These are phyloP conservation scores for Blastomyces parvus DNA, from an alignment of 2,329 filamentous ascomycete genomes.

Conservation along the genomic window DNA sequence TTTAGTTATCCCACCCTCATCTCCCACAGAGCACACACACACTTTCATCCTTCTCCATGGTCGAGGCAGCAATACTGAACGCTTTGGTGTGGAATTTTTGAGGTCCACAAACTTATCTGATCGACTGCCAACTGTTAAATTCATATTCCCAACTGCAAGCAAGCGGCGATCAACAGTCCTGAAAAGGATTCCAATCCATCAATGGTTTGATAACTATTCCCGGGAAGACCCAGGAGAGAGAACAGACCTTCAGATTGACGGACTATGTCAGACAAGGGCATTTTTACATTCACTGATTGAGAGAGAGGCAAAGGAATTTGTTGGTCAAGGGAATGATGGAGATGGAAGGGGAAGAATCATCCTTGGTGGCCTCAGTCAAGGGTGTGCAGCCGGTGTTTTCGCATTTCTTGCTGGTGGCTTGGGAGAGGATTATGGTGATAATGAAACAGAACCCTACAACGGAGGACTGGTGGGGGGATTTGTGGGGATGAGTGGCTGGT, in stretches of 20 bases:
- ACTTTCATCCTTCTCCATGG: too few species aligned
- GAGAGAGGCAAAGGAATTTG: slow-evolving; percentile 25
- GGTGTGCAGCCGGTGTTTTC: slow-evolving; percentile 41
- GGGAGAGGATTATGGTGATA: slow-evolving; percentile 1
- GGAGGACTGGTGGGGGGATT: slow-evolving; percentile 38
- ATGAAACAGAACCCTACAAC: too few species aligned
- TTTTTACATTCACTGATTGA: slow-evolving; percentile 30
- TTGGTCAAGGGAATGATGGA: too few species aligned
- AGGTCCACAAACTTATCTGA: slow-evolving; percentile 10
- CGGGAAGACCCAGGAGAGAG: slow-evolving; percentile 34
- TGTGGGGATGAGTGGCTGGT: slow-evolving; percentile 42
- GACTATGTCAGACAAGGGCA: slow-evolving; percentile 35
- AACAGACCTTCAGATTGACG: slow-evolving; percentile 37
- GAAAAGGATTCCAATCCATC: slow-evolving; percentile 36
- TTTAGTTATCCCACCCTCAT: too few species aligned
- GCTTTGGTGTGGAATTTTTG: slow-evolving; percentile 8
- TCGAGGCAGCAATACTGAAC: slow-evolving; percentile 8
- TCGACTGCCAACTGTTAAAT: slow-evolving; percentile 30
- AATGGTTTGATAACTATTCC: slow-evolving; percentile 45
- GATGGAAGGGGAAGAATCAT: slow-evolving; percentile 37
- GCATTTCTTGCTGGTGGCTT: slow-evolving; percentile 34
- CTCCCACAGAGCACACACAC: too few species aligned
- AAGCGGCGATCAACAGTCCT: slow-evolving; percentile 39
- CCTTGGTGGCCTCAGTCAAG: slow-evolving; percentile 46
- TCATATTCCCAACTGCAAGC: slow-evolving; percentile 44